These are phyloP conservation scores for Aurantiochytrium sp. DNA, from an alignment of 108 stramenopile genomes.

Conservation along the genomic window DNA sequence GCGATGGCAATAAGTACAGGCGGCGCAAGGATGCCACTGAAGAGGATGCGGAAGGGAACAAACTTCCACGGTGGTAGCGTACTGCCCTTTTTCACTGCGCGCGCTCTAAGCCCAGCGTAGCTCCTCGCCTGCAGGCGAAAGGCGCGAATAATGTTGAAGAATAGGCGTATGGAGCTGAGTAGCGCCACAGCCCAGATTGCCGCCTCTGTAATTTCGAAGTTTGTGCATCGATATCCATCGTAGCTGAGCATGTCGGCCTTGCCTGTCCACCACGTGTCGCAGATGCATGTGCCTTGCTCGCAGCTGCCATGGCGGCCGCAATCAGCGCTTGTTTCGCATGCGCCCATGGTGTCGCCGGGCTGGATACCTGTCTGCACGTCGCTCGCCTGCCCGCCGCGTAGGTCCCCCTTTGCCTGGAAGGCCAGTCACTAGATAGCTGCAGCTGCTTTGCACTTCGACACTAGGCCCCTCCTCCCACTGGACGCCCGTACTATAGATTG, in stretches of 20 bases:
- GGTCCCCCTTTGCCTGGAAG: too few relatives aligned
- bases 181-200: background rate
- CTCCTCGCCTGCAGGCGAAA: background rate
- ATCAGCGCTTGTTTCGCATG: too few relatives aligned
- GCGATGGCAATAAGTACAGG: background rate
- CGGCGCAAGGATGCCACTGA: background rate
- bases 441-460: too few relatives aligned
- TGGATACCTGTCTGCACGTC: too few relatives aligned
- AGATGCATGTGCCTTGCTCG: background rate
- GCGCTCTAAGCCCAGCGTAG: background rate
- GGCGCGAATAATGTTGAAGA: background rate
- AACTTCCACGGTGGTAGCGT: background rate
- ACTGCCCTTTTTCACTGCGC: background rate
- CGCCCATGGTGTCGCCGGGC: too few relatives aligned
- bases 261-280: background rate
- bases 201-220: background rate
- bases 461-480: too few relatives aligned
- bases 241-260: conserved; percentile 2
- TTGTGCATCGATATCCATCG: background rate
- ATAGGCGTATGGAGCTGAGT: background rate
- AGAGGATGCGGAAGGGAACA: background rate
- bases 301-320: background rate
- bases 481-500: too few relatives aligned
- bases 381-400: too few relatives aligned
- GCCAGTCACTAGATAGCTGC: too few relatives aligned